Evolutionary conservation across 2,329 filamentous ascomycete species (phyloP).

Genomic region (Arthroderma sp.): DNA sequence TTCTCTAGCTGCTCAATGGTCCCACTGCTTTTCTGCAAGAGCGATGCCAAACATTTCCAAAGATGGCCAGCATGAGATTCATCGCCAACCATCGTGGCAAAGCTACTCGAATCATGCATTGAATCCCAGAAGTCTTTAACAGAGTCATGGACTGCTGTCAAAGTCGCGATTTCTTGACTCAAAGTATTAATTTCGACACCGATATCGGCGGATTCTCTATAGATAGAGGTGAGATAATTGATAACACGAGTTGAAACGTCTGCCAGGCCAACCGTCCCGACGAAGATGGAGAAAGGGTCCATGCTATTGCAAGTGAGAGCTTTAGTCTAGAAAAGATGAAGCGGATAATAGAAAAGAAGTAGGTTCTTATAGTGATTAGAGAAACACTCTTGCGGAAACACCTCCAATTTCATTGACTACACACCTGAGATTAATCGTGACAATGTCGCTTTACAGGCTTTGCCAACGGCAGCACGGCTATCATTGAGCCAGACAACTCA

Average conservation of each 20-base stretch:
- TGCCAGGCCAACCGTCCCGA: slow-evolving; percentile 8
- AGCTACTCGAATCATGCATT: too few relatives aligned
- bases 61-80: neutral
- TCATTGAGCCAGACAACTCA: too few relatives aligned
- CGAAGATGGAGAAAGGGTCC: slow-evolving; percentile 14
- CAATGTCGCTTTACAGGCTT: too few relatives aligned
- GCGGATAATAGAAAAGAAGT: neutral
- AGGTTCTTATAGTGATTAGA: too few relatives aligned
- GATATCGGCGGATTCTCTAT: slow-evolving; percentile 6
- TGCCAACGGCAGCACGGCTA: too few relatives aligned
- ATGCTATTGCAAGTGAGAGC: neutral
- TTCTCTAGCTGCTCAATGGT: slow-evolving; percentile 7
- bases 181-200: slow-evolving; percentile 14
- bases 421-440: too few relatives aligned
- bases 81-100: too few relatives aligned
- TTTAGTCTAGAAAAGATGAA: too few relatives aligned
- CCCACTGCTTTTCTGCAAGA: slow-evolving; percentile 1
- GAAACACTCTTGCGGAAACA: too few relatives aligned
- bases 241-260: slow-evolving; percentile 13
- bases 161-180: slow-evolving; percentile 12
- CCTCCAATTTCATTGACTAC: too few relatives aligned
- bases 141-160: slow-evolving; percentile 8
- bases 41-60: neutral
- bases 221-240: slow-evolving; percentile 12
- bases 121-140: slow-evolving; percentile 8